Percentiles rank a stretch among this genome's conserved stretches.
Evolutionary conservation across 768 basidiomycete species (phyloP).

Genomic region (Serendipita indica): DNA sequence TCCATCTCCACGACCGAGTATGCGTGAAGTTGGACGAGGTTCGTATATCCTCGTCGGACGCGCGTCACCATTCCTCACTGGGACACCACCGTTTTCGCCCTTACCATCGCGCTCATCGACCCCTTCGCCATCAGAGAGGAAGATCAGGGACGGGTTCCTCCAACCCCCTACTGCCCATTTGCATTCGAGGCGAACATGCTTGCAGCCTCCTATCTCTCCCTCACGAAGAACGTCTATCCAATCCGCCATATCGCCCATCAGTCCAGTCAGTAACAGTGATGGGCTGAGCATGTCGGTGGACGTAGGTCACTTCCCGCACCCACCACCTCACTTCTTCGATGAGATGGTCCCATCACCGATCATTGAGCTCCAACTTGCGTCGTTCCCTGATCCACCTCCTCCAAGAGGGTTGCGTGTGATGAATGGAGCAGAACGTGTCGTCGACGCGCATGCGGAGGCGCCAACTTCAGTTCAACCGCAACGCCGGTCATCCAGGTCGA

Average conservation of each 20-base stretch:
- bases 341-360: background rate
- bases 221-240: background rate
- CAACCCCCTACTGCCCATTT: no score
- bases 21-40: background rate
- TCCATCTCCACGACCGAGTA: background rate
- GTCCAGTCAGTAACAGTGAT: background rate
- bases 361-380: background rate
- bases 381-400: background rate
- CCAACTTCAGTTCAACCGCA: background rate
- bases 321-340: background rate
- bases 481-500: background rate
- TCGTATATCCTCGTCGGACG: background rate
- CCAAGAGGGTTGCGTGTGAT: no score
- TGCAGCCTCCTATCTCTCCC: background rate
- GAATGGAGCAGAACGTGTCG: no score
- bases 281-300: no score
- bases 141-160: background rate
- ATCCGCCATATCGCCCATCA: background rate
- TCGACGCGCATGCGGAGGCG: background rate
- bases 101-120: background rate
- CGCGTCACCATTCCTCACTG: background rate
- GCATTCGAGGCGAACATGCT: no score
- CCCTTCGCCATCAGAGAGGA: background rate
- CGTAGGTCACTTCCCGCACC: background rate
- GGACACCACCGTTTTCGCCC: background rate